Evolutionary conservation across 352 stramenopile species (phyloP).

Genomic region (Thalassiosira exigua): DNA sequence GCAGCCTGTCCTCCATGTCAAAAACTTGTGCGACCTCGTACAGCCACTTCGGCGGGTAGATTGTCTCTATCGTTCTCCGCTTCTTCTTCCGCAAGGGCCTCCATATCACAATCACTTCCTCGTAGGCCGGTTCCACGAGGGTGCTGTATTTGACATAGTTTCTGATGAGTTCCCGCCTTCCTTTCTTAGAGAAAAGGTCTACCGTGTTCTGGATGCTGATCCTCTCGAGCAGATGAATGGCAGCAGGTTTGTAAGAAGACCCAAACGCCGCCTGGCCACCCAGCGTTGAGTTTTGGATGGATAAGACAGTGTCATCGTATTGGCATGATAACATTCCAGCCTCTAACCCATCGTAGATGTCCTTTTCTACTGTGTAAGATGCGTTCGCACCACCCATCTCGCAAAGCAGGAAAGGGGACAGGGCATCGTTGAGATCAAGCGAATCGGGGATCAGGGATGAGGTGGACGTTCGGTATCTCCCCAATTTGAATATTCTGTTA

Average conservation of each 20-base stretch:
- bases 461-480: slow-evolving; percentile 58
- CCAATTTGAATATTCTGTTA: slow-evolving; percentile 72
- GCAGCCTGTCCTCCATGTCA: slow-evolving; percentile 68
- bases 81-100: slow-evolving; percentile 52
- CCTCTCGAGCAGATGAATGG: slow-evolving; percentile 68
- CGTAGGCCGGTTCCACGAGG: slow-evolving; percentile 80
- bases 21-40: slow-evolving; percentile 80
- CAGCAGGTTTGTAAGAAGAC: slow-evolving; percentile 23
- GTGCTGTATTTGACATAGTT: slow-evolving; percentile 72
- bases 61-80: slow-evolving; percentile 30
- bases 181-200: slow-evolving; percentile 67
- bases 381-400: slow-evolving; percentile 38
- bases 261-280: not conserved
- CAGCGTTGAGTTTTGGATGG: not conserved
- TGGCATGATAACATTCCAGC: slow-evolving; percentile 49
- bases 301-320: slow-evolving; percentile 63
- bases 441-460: slow-evolving; percentile 31
- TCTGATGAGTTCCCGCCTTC: slow-evolving; percentile 59
- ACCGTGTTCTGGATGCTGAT: slow-evolving; percentile 82
- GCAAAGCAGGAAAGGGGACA: slow-evolving; percentile 73
- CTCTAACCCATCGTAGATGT: slow-evolving; percentile 55
- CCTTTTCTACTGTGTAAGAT: slow-evolving; percentile 36
- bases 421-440: slow-evolving; percentile 54
- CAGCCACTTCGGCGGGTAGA: slow-evolving; percentile 67
- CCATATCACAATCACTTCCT: slow-evolving; percentile 72